These are phyloP conservation scores for Neurospora sp. DNA, from an alignment of 495 filamentous ascomycete genomes.

Conservation along the genomic window DNA sequence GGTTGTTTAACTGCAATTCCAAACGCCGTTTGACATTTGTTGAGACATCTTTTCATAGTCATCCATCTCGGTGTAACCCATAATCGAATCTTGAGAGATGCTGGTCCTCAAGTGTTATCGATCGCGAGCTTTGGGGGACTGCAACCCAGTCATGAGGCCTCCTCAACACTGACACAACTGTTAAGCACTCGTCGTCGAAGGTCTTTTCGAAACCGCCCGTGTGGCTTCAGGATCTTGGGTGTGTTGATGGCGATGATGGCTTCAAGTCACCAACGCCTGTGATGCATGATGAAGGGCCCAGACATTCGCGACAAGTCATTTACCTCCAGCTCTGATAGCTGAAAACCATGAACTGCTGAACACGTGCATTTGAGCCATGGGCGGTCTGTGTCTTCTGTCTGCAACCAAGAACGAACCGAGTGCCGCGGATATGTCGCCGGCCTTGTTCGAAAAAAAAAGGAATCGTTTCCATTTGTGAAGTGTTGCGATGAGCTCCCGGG, in stretches of 20 bases:
- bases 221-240: slow-evolving; percentile 4
- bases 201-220: slow-evolving; percentile 1
- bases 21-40: neutral
- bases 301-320: too few species aligned
- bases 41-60: neutral
- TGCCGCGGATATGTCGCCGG: neutral
- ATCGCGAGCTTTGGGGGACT: neutral
- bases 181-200: neutral
- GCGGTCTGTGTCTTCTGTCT: neutral
- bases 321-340: neutral
- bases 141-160: neutral
- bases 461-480: neutral
- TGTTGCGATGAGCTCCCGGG: neutral
- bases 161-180: neutral
- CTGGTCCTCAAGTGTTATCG: neutral
- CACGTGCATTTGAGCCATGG: neutral
- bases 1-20: neutral
- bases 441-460: neutral
- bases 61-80: neutral
- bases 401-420: neutral
- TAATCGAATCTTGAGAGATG: neutral
- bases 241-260: neutral
- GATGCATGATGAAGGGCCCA: neutral
- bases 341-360: neutral
- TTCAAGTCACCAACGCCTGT: neutral